These are phyloP conservation scores for Eucalyptus microcorys DNA, from an alignment of 345 rosid genomes.

Conservation along the genomic window DNA sequence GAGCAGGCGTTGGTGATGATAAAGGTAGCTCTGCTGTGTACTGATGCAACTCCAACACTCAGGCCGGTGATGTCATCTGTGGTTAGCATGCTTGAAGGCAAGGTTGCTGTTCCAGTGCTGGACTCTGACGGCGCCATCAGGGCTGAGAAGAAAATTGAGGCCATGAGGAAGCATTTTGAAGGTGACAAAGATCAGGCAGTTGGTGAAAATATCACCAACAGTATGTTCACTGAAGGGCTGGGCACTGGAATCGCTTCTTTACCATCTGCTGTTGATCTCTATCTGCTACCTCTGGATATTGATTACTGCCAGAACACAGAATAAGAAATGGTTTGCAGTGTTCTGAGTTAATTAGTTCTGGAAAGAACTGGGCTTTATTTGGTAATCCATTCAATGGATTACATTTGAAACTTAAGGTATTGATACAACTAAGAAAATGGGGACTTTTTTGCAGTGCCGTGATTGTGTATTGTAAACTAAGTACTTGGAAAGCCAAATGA, in stretches of 20 bases:
- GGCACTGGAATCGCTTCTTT: not conserved
- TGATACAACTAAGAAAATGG: not conserved
- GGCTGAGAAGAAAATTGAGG: not conserved
- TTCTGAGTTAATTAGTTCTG: not conserved
- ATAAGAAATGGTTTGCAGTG: not conserved
- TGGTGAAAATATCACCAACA: not conserved
- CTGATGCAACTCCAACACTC: not conserved
- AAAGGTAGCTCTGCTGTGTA: conserved; percentile 3
- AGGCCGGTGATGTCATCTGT: conserved; percentile 13
- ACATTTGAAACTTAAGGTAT: not conserved
- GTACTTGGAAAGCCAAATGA: not conserved
- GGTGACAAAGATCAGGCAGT: not conserved
- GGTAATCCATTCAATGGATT: not conserved
- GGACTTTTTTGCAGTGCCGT: not conserved
- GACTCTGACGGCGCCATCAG: not conserved
- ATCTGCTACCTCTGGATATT: not conserved
- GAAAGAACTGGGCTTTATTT: not conserved
- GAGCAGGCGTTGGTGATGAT: not conserved
- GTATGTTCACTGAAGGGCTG: conserved; percentile 2
- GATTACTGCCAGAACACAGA: not conserved
- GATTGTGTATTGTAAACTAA: not conserved
- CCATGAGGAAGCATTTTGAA: conserved; percentile 15
- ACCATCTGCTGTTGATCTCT: conserved; percentile 7
- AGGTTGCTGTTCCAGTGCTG: not conserved
- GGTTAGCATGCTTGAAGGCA: conserved; percentile 14